These are phyloP conservation scores for Collybia sp. DNA, from an alignment of 768 basidiomycete genomes.

Conservation along the genomic window DNA sequence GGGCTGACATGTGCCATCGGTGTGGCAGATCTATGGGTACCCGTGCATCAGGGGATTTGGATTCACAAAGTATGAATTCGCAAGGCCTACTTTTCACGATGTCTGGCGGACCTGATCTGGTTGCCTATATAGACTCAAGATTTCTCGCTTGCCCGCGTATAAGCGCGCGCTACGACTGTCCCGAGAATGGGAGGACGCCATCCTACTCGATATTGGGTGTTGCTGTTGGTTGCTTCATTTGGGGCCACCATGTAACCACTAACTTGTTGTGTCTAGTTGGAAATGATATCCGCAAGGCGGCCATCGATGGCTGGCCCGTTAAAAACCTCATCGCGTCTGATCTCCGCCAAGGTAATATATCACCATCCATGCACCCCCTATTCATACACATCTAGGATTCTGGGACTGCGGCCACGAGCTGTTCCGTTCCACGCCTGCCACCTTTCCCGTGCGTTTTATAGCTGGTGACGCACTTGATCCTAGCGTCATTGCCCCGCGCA, in stretches of 20 bases:
- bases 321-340: conserved; percentile 32
- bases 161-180: conserved; percentile 21
- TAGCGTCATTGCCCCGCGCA: not conserved
- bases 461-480: not conserved
- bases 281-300: conserved; percentile 32
- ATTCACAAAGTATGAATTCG: conserved; percentile 12
- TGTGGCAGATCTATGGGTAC: conserved; percentile 12
- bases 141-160: conserved; percentile 29
- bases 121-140: conserved; percentile 20
- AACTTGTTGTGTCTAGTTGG: conserved; percentile 25
- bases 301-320: conserved; percentile 34
- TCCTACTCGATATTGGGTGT: conserved; percentile 40
- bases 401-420: not conserved
- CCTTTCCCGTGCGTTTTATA: not conserved
- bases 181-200: conserved; percentile 17
- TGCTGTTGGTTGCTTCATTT: conserved; percentile 25
- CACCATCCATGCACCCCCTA: not conserved
- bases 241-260: not conserved
- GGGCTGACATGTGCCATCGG: not conserved
- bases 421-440: not conserved
- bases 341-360: conserved; percentile 21
- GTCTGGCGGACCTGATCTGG: not conserved
- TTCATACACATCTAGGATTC: not conserved
- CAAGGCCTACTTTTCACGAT: too few species aligned
- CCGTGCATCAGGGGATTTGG: conserved; percentile 18